A percentile compares a stretch with the other conserved stretches of the same genome.
phyloP scores from a whole-genome alignment of 257 asterid genomes.

The Nicotiana noctiflora region DNA sequence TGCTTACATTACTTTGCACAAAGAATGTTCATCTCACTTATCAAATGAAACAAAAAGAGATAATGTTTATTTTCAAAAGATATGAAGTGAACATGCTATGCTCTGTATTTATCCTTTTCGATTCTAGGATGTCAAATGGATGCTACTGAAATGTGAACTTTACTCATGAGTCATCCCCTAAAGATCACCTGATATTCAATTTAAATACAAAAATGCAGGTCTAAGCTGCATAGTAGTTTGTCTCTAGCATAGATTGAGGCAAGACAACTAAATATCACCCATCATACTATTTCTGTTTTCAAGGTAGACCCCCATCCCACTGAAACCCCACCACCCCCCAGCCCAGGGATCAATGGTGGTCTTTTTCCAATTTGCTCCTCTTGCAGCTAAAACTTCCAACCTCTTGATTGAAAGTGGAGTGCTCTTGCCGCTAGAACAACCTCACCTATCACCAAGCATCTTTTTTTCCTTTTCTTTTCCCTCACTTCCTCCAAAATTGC shows the following conservation, averaged over 20 bases:
- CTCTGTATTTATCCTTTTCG: not conserved
- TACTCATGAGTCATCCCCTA: not conserved
- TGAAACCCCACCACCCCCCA: not conserved
- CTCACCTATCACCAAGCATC: not conserved
- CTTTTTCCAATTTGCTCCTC: not conserved
- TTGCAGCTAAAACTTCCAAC: not conserved
- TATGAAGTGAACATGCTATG: not conserved
- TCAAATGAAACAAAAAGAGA: not conserved
- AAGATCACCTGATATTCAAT: not conserved
- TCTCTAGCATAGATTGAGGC: not conserved
- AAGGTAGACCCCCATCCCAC: not conserved
- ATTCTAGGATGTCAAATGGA: slow-evolving; percentile 5
- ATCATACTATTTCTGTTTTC: not conserved
- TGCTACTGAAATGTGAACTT: not conserved
- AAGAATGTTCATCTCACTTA: slow-evolving; percentile 16
- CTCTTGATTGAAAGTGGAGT: not conserved
- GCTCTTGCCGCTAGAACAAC: not conserved
- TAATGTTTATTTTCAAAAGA: not conserved
- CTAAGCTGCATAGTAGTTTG: not conserved
- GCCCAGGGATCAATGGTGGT: not conserved
- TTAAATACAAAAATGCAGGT: not conserved
- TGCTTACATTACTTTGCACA: slow-evolving; percentile 6
- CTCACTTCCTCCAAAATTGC: not conserved
- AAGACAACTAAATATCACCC: not conserved
- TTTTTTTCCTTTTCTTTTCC: not conserved